These are phyloP conservation scores for Suhomyces coccinellae DNA, from an alignment of 1,139 yeast species.

Conservation along the genomic window DNA sequence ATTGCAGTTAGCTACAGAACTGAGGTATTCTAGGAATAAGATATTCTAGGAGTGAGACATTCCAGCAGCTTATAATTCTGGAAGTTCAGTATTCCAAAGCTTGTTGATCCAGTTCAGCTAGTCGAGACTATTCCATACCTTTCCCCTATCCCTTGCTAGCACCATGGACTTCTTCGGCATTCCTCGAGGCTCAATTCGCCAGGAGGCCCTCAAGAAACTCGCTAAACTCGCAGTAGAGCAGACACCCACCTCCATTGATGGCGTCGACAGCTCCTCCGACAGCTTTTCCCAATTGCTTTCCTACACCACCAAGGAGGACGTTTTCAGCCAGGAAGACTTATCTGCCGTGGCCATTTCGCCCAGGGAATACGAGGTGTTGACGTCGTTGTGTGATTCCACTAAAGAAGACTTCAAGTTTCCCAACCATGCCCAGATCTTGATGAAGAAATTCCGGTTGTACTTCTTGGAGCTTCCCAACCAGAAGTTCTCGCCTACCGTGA, in stretches of 20 bases:
- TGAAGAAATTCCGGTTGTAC: constrained; percentile 57
- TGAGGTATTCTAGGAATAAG: too few species aligned
- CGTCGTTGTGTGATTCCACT: constrained; percentile 64
- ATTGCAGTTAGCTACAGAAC: too few species aligned
- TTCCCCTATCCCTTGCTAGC: background rate
- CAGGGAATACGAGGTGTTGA: constrained; percentile 69
- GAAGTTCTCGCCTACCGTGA: constrained; percentile 29
- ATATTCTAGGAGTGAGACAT: too few species aligned
- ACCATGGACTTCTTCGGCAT: constrained; percentile 44
- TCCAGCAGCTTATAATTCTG: too few species aligned
- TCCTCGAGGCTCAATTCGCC: constrained; percentile 50
- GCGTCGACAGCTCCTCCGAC: constrained; percentile 16
- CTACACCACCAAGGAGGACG: constrained; percentile 21
- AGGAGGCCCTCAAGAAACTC: constrained; percentile 55
- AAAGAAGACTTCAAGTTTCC: constrained; percentile 36
- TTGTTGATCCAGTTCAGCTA: too few species aligned
- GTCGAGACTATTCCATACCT: background rate
- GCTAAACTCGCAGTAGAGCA: constrained; percentile 32
- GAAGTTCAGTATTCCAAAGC: too few species aligned
- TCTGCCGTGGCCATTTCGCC: constrained; percentile 44
- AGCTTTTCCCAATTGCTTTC: constrained; percentile 29
- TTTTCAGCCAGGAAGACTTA: constrained; percentile 12
- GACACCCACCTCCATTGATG: constrained; percentile 8
- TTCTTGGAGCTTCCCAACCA: constrained; percentile 62
- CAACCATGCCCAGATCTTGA: constrained; percentile 51